Evolutionary conservation across 2,329 filamentous ascomycete species (phyloP).

Genomic region (Periglandula ipomoeae): DNA sequence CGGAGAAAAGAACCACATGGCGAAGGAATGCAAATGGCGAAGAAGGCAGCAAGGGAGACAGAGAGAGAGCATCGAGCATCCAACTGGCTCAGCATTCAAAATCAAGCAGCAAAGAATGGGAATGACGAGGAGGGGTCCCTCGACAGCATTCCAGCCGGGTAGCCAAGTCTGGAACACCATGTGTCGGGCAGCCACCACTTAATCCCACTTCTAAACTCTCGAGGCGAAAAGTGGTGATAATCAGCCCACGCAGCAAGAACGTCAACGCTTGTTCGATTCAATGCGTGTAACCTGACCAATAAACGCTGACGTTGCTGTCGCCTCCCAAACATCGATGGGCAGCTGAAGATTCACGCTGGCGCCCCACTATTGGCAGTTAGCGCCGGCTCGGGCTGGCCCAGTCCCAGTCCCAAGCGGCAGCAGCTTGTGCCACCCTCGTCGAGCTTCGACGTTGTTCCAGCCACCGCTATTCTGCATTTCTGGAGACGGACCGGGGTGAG

Average conservation of each 20-base stretch:
- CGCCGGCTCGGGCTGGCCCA: background rate
- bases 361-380: background rate
- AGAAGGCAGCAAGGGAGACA: background rate
- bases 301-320: background rate
- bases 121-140: background rate
- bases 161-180: background rate
- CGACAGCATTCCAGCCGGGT: background rate
- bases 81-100: too few species aligned
- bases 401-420: background rate
- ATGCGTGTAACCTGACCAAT: too few species aligned
- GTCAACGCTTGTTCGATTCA: too few species aligned
- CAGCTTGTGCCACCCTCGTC: background rate
- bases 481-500: constrained; percentile 3
- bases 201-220: background rate
- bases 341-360: background rate
- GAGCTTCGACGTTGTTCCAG: constrained; percentile 2
- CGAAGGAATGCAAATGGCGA: background rate
- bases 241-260: background rate
- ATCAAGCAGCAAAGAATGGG: background rate
- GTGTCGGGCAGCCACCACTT: background rate
- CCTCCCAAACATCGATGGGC: background rate
- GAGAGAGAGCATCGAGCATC: background rate
- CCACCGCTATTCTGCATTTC: constrained; percentile 5
- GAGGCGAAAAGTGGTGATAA: background rate
- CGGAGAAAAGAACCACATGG: background rate